Base-by-base conservation (phyloP, 768 basidiomycete genomes). In the Chalciporus chontae region DNA sequence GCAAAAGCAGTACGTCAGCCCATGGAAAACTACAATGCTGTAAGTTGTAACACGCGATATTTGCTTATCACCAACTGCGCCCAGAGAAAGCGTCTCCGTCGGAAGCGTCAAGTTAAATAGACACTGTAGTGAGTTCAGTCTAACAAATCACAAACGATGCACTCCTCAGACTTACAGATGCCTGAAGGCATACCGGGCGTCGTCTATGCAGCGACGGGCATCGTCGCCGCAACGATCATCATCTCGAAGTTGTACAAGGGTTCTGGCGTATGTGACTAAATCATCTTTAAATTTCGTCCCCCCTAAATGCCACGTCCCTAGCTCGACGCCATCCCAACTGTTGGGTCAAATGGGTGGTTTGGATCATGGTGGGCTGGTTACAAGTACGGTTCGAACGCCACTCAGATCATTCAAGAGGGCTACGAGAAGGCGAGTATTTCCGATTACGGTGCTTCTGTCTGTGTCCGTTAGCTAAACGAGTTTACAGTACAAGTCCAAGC, bases 281-380 rank as follows among this genome's bases (percentile, higher is more conserved):
- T 8, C 38, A 6, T 3, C 7, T 10, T 37, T 3, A 8, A 21
- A 9, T 27, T 31, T 15, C 24, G n/a, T 14, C 3, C 29, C 38
- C 11, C 15, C 18, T 1, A 14, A 21, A 21, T 21, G 21, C 4
- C 4, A 37, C 10, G 5, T 24, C 15, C 14, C 24, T 38, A 69
- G 69, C 54, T 68, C 21, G 54, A 61, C 26, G 50, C 40, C 18
- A 65, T 73, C 9, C 71, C 71, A 5, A 61, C 69, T 19, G 40
- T 67, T 19, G 67, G 69, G 18, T 57, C 54, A 7, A 60, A 54
- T 5, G 32, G 50, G 2, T 59, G 61, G 23, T 21, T 69, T 4
- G 57, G 63, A 23, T 70, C 69, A 5, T 69, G 62, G 48, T 48
- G 59, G 32, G 54, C 55, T n/a, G 59, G 58, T 15, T 45, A 50